Percentiles rank a stretch among this genome's conserved stretches.
Conservation (phyloP, 495 filamentous ascomycete genomes). For the Annulohypoxylon bovei region DNA sequence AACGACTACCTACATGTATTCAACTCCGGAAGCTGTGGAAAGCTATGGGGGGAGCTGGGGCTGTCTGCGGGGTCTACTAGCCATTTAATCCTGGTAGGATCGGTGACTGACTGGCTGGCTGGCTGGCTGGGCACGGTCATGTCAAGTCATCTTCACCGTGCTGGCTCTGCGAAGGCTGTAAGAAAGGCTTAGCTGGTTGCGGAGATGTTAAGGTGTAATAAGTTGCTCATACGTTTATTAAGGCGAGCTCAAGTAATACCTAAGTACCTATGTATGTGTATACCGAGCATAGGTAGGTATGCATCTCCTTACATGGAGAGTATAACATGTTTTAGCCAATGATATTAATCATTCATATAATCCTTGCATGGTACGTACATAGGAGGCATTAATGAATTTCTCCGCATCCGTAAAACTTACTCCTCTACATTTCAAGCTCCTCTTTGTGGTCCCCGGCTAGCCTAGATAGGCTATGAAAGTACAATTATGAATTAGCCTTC, state of each 20-base stretch:
- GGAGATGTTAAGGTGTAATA: too few relatives aligned
- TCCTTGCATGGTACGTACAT: too few relatives aligned
- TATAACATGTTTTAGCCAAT: not conserved
- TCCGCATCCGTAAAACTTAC: too few relatives aligned
- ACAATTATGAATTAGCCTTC: too few relatives aligned
- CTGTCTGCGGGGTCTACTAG: conserved; percentile 27
- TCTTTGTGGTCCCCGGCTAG: too few relatives aligned
- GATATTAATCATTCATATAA: too few relatives aligned
- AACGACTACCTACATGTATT: not conserved
- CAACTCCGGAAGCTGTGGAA: not conserved
- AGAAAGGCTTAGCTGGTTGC: not conserved
- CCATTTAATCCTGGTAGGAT: not conserved
- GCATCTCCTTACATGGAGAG: not conserved
- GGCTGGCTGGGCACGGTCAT: conserved; percentile 20
- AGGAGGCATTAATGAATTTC: too few relatives aligned
- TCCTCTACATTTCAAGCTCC: too few relatives aligned
- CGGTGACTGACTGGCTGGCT: too few relatives aligned
- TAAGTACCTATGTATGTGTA: not conserved
- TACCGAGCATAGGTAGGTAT: not conserved
- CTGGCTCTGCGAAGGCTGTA: not conserved
- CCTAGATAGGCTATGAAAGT: too few relatives aligned
- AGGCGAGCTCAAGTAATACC: too few relatives aligned
- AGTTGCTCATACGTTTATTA: not conserved
- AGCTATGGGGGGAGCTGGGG: not conserved
- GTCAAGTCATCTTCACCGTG: not conserved